Base-by-base conservation (phyloP, 2,329 filamentous ascomycete genomes). In the Aspergillus proliferans region DNA sequence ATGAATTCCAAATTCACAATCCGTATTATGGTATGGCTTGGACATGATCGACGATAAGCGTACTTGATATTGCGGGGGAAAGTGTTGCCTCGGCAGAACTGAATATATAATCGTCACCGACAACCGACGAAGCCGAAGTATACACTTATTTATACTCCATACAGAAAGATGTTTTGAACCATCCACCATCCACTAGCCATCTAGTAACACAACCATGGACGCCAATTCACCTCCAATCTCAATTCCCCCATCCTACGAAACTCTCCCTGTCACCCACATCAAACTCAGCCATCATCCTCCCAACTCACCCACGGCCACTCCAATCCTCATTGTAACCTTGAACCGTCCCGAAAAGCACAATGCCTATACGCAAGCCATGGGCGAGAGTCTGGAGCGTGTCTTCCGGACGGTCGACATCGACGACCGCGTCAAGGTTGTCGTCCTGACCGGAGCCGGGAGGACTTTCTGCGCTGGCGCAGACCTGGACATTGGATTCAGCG, bases 281-380 rank as follows among this genome's bases (percentile, higher is more conserved):
- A 61, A 58, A 45, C 52, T 68, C 46, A 60, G 59, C 14, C 65
- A 70, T 45, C 58, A 67, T 22, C 67, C 66, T 6, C 55, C 54
- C 5, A 60, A 54, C 30, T 80, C 83, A 0, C 65, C 75, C 9
- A 69, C 74, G 2, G 76, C 79, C 4, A 67, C 64, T 0, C 51
- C 57, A 0, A 68, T 79, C 21, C 66, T 73, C 43, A 57, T 79
- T 33, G 54, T 81, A 47, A 71, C 73, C n/a, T 63, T 80, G 53
- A 75, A 79, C 61, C 71, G 79, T 4, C 78, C 76, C 1, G 67
- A 71, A 46, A 81, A 81, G 62, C 70, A 77, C 34, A 82, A 82
- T 65, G 77, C 79, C 6, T 71, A 82, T 47, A 80, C 76, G 2
- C 67, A 74, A 48, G 63, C 63, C 40, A 72, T 80, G 62, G 75